A percentile compares a stretch with the other conserved stretches of the same genome.
These are phyloP conservation scores for Streptanthus diversifolius DNA, from an alignment of 345 rosid species.

Conservation along the genomic window DNA sequence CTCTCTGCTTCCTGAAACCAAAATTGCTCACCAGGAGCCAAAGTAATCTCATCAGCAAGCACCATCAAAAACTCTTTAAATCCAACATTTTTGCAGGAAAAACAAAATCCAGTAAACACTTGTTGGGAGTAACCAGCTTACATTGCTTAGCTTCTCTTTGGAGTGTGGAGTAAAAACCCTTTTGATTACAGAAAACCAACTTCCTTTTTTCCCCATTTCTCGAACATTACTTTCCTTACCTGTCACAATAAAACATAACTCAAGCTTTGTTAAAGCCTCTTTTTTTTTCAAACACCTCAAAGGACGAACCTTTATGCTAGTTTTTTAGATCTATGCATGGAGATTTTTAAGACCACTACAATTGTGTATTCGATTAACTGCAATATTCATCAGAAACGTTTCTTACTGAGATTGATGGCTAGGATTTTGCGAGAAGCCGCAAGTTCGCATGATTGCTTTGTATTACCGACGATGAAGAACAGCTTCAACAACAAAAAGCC, in stretches of 20 bases:
- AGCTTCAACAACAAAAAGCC: slow-evolving; percentile 4
- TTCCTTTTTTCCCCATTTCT: slow-evolving; percentile 90
- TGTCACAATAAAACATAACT: slow-evolving; percentile 28
- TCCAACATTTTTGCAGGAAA: slow-evolving; percentile 19
- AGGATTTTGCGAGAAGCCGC: not conserved
- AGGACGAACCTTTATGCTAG: slow-evolving; percentile 11
- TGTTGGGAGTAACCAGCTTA: slow-evolving; percentile 25
- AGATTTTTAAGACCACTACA: not conserved
- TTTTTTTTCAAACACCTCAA: not conserved
- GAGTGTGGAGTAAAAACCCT: slow-evolving; percentile 65
- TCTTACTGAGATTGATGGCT: slow-evolving; percentile 17
- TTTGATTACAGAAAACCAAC: slow-evolving; percentile 93
- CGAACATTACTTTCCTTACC: slow-evolving; percentile 61
- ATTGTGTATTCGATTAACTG: not conserved
- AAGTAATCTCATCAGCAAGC: slow-evolving; percentile 7
- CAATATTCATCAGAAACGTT: not conserved
- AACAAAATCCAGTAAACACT: not conserved
- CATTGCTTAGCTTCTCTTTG: slow-evolving; percentile 71
- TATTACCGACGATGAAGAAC: not conserved
- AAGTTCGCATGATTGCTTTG: slow-evolving; percentile 17
- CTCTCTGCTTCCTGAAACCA: slow-evolving; percentile 53
- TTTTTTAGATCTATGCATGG: slow-evolving; percentile 27
- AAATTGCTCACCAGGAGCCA: slow-evolving; percentile 5
- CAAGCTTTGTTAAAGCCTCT: not conserved
- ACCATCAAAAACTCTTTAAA: not conserved